phyloP scores from a whole-genome alignment of 176 grass and related monocot genomes.

The Urochloa ruziziensis region DNA sequence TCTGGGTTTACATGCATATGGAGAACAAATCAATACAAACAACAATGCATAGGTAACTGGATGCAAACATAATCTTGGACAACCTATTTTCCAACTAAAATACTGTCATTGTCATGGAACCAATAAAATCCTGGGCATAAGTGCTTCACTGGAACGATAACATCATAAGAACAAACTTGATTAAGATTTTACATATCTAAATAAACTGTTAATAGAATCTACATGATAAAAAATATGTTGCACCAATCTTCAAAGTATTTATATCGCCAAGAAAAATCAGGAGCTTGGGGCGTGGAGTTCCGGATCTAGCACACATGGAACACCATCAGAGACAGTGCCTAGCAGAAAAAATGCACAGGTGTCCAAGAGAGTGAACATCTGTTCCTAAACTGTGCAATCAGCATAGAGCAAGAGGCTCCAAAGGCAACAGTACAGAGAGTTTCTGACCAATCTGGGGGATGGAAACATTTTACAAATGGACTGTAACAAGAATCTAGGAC shows the following conservation, averaged over 20 bases:
- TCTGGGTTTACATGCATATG: not conserved
- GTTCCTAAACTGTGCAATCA: not conserved
- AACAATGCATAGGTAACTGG: not conserved
- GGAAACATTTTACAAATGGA: not conserved
- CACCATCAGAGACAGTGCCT: not conserved
- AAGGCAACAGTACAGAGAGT: conserved; percentile 4
- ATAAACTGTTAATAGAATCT: not conserved
- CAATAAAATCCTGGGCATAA: not conserved
- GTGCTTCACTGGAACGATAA: not conserved
- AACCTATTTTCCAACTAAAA: not conserved
- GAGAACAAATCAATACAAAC: not conserved
- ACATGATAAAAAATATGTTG: not conserved
- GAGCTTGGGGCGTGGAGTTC: not conserved
- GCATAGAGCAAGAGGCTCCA: not conserved
- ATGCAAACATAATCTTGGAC: not conserved
- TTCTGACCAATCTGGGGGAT: not conserved
- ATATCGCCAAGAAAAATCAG: not conserved
- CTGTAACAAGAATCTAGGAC: not conserved
- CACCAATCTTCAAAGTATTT: not conserved
- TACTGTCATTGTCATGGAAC: not conserved
- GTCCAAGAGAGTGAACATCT: not conserved
- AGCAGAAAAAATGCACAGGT: not conserved
- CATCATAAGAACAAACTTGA: not conserved
- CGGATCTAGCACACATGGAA: conserved; percentile 7
- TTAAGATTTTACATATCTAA: not conserved